Evolutionary conservation across 768 basidiomycete species (phyloP).

Genomic region (Cantharellus anzutake): DNA sequence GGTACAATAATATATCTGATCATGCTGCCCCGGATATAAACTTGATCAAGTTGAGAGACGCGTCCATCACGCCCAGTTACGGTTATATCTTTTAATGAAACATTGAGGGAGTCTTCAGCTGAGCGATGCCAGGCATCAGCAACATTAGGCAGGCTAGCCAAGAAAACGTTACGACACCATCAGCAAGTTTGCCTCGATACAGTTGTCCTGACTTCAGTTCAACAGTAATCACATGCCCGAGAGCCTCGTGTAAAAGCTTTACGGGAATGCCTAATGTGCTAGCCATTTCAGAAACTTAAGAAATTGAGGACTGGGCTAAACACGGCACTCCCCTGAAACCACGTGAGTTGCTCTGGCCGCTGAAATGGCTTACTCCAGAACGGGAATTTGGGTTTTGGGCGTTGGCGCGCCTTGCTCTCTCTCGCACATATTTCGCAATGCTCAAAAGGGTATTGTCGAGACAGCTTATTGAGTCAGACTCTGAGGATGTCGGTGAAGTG

Average conservation of each 20-base stretch:
- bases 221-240: conserved; percentile 94
- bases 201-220: conserved; percentile 96
- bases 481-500: no score
- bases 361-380: no score
- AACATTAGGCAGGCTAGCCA: not conserved
- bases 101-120: conserved; percentile 98
- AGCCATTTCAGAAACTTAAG: conserved; percentile 7
- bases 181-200: conserved; percentile 91
- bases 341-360: no score
- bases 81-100: conserved; percentile 89
- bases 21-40: conserved; percentile 98
- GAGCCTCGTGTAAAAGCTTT: conserved; percentile 88
- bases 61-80: conserved; percentile 96
- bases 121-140: conserved; percentile 7
- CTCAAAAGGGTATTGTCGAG: no score
- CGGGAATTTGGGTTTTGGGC: no score
- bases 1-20: conserved; percentile 97
- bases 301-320: no score
- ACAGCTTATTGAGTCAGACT: no score
- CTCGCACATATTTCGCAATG: no score
- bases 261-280: conserved; percentile 76
- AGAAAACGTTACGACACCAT: conserved; percentile 35
- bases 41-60: conserved; percentile 95
- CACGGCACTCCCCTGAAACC: no score
- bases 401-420: no score